Evolutionary conservation across 768 basidiomycete species (phyloP), one percentile per base, ranked within the genome.

Genomic region (Dentipellis fragilis): DNA sequence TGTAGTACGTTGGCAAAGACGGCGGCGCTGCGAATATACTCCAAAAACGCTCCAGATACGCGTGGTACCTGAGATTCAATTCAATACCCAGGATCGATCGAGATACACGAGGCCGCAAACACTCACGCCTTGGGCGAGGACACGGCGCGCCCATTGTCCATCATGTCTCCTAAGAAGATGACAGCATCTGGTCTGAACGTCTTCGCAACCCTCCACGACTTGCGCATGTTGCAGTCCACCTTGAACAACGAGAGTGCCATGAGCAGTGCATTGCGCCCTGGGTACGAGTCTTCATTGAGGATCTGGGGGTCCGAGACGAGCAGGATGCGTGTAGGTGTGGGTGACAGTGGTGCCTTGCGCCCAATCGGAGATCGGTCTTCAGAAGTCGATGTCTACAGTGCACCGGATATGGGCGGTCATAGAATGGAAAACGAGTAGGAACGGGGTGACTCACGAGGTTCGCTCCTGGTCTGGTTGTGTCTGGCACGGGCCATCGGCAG

Each of bases 291-390:
- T 49, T 76, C 75, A 67, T 93, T 85, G 47, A 91, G 76, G 23
- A 95, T 80, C 69, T 95, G 93, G 0, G 93, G 89, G 69, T 96
- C 94, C 11, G 93, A 85, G 37, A 93, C 73, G 48, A 95, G 72
- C n/a, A 96, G 80, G 19, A 91, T 72, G 67, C 85, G 87, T 40
- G 34, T 35, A 7, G 40, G 19, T n/a, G n/a, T n/a, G n/a, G n/a
- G n/a, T n/a, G n/a, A n/a, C n/a, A n/a, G n/a, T n/a, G n/a, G n/a
- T n/a, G 39, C 11, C 3, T 17, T 10, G 42, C 42, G 8, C 14
- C 29, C 29, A 29, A 29, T 29, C 29, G 29, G 6, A 29, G 29
- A 29, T 29, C 29, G 3, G 29, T 29, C 29, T 29, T 29, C 29
- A 29, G 29, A 3, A 6, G 14, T 10, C 16, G 42, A 45, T 9